Conservation (phyloP, 78 protist species). For the Dictyostelium brefeldianum region DNA sequence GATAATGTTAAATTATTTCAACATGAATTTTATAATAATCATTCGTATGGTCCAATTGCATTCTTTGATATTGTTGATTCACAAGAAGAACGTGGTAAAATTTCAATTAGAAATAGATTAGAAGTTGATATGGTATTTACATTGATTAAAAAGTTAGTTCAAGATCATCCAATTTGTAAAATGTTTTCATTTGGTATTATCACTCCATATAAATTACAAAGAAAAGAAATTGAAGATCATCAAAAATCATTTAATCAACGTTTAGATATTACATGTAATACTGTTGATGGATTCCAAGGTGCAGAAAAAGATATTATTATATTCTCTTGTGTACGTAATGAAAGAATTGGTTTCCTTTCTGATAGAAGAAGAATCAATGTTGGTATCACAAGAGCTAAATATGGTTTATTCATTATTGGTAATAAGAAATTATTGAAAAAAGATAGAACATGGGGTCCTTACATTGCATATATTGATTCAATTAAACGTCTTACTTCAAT, state of each 20-base stretch:
- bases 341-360: constrained; percentile 86
- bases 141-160: not conserved
- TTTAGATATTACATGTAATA: constrained; percentile 41
- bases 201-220: constrained; percentile 90
- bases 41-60: constrained; percentile 17
- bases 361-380: constrained; percentile 94
- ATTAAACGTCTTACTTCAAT: not conserved
- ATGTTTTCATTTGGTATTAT: constrained; percentile 85
- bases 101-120: not conserved
- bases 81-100: not conserved
- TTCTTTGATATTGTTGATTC: constrained; percentile 9
- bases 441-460: constrained; percentile 27
- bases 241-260: not conserved
- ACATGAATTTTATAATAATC: not conserved
- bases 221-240: not conserved
- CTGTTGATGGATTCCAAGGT: constrained; percentile 84
- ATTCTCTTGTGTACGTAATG: constrained; percentile 90
- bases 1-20: not conserved
- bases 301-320: constrained; percentile 90
- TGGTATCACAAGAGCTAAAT: constrained; percentile 90
- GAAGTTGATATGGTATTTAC: constrained; percentile 21
- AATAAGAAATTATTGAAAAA: not conserved
- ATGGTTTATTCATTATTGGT: constrained; percentile 83
- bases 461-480: not conserved
- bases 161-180: not conserved